Evolutionary conservation across 805 yeast species (phyloP), one percentile per base, ranked within the genome.

Genomic region (Jamesozyma rosinii): DNA sequence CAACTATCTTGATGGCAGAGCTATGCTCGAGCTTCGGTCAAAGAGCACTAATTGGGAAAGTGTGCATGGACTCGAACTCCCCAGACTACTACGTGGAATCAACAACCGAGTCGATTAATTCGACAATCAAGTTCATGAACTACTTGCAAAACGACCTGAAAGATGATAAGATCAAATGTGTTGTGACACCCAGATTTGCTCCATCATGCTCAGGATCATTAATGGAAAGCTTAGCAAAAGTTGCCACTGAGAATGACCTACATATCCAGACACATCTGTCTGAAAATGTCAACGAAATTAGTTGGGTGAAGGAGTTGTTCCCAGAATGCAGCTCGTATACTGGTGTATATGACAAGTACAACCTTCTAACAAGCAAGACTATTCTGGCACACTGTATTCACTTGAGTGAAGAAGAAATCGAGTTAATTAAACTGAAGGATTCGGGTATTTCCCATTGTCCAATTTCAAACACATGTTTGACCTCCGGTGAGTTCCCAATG

Each of bases 381-480:
- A 77, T 87, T 26, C 66, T 90, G 45, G 98, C 97, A 0, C 98
- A 90, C 58, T 94, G 92, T 31, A 71, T 92, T 32, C 95, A 89
- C 56, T 66, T 90, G 42, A 51, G 76, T 1, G 77, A 75, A 8
- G 69, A 69, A 2, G 98, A 90, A 61, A 69, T 79, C 35, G 63
- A 71, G 15, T 47, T 83, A 18, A 69, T 92, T 37, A 71, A 70
- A 48, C 48, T 54, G 15, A 72, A 74, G 18, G 65, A 75, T 5
- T 67, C 86, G 27, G 94, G 96, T 11, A 76, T 90, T 15, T 74
- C 95, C 4, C 97, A 92, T 63, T 90, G 98, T 65, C 98, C 98
- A 2, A 77, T 87, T 10, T 84, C 95, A 15, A 90, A 90, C 61
- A 78, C 95, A 1, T 78, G 92, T 15, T 72, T 90, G 44, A 80